Percentiles rank a stretch among this genome's conserved stretches.
phyloP scores from a whole-genome alignment of 1,139 yeast species.

The Lodderomyces margitis region DNA sequence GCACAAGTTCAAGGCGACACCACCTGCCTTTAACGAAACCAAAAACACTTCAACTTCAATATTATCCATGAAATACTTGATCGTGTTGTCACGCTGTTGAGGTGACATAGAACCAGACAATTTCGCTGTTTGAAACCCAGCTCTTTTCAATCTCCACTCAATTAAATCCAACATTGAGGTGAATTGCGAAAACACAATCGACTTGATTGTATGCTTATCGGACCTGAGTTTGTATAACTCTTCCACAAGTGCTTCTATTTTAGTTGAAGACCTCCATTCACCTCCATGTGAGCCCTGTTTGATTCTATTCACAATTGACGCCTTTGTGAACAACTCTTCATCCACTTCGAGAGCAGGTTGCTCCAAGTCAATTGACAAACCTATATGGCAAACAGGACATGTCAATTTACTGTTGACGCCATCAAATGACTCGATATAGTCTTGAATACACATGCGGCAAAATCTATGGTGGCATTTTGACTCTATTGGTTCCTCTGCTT shows the following conservation, averaged over 20 bases:
- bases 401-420: conserved; percentile 61
- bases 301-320: conserved; percentile 85
- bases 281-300: conserved; percentile 71
- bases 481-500: conserved; percentile 95
- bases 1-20: conserved; percentile 92
- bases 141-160: conserved; percentile 91
- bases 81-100: conserved; percentile 86
- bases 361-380: conserved; percentile 81
- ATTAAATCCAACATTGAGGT: conserved; percentile 94
- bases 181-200: conserved; percentile 95
- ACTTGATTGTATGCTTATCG: conserved; percentile 83
- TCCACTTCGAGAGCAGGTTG: conserved; percentile 86
- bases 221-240: conserved; percentile 85
- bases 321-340: conserved; percentile 60
- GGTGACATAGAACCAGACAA: conserved; percentile 97
- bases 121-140: conserved; percentile 92
- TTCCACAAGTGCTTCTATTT: conserved; percentile 93
- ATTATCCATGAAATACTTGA: conserved; percentile 86
- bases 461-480: conserved; percentile 91
- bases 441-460: conserved; percentile 88
- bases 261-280: conserved; percentile 89
- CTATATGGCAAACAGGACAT: conserved; percentile 96
- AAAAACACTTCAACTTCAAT: conserved; percentile 89
- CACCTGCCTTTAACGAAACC: conserved; percentile 96
- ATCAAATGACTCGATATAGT: conserved; percentile 79